Evolutionary conservation across 441 rosid species (phyloP).

Genomic region (Cnidoscolus chayamansa): DNA sequence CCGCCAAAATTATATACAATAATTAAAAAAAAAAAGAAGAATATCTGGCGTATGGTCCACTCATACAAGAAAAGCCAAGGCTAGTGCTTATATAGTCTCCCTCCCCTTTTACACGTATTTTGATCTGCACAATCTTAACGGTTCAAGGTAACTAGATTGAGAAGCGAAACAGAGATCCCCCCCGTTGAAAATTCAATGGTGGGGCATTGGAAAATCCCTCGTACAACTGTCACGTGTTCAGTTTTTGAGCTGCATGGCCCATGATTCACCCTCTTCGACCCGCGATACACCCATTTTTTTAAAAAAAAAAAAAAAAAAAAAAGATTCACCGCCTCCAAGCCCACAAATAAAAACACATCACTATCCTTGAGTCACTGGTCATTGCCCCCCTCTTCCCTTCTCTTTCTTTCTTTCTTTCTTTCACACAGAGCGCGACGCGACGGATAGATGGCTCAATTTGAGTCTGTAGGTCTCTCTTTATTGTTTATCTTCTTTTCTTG

Average conservation of each 20-base stretch:
- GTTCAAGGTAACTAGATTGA: background rate
- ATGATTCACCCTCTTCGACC: constrained; percentile 24
- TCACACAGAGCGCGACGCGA: background rate
- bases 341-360: constrained; percentile 20
- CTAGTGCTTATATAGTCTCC: background rate
- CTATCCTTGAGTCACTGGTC: constrained; percentile 4
- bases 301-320: background rate
- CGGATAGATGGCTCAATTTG: constrained; percentile 28
- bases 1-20: background rate
- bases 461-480: constrained; percentile 23
- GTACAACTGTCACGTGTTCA: constrained; percentile 44
- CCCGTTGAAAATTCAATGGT: background rate
- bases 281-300: too few species aligned
- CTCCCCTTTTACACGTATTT: background rate
- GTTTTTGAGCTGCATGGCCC: constrained; percentile 40
- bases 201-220: constrained; percentile 1
- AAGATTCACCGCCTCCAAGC: constrained; percentile 18
- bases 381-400: background rate
- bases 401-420: background rate
- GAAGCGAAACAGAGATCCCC: background rate
- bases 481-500: constrained; percentile 11
- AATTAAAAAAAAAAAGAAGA: too few species aligned
- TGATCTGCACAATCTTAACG: background rate
- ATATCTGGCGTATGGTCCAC: background rate
- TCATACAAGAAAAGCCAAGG: background rate